phyloP scores from a whole-genome alignment of 805 yeast genomes.

The Ogataea pilisensis region DNA sequence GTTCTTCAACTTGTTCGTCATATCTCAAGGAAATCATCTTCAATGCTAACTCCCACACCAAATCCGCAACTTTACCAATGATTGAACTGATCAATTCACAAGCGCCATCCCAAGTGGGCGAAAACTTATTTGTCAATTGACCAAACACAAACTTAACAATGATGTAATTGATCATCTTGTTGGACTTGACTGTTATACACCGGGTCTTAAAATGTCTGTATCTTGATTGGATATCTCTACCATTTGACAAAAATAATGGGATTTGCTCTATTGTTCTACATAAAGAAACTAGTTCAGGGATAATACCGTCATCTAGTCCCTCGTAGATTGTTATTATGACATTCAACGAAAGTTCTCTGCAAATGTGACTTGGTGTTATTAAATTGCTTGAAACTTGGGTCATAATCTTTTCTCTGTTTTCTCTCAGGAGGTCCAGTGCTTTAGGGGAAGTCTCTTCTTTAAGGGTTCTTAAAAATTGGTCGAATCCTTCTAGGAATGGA shows the following conservation, averaged over 20 bases:
- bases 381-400: constrained; percentile 33
- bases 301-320: constrained; percentile 20
- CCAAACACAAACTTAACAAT: constrained; percentile 60
- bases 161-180: constrained; percentile 25
- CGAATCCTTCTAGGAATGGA: constrained; percentile 35
- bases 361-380: constrained; percentile 43
- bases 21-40: constrained; percentile 30
- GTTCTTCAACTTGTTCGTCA: constrained; percentile 9
- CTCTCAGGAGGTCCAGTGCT: constrained; percentile 13
- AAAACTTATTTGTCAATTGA: constrained; percentile 65
- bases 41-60: constrained; percentile 54
- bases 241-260: constrained; percentile 63
- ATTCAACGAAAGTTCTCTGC: constrained; percentile 43
- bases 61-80: constrained; percentile 35
- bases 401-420: constrained; percentile 17
- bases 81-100: constrained; percentile 53
- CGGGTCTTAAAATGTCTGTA: constrained; percentile 53
- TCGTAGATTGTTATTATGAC: constrained; percentile 40
- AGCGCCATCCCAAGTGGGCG: constrained; percentile 83
- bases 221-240: constrained; percentile 71
- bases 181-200: constrained; percentile 30
- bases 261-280: constrained; percentile 63
- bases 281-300: constrained; percentile 30
- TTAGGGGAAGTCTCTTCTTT: neutral
- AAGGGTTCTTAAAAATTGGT: constrained; percentile 19